Evolutionary conservation across 108 stramenopile genomes (phyloP), one percentile per base, ranked within the genome.

Genomic region (Skeletonema costatum): DNA sequence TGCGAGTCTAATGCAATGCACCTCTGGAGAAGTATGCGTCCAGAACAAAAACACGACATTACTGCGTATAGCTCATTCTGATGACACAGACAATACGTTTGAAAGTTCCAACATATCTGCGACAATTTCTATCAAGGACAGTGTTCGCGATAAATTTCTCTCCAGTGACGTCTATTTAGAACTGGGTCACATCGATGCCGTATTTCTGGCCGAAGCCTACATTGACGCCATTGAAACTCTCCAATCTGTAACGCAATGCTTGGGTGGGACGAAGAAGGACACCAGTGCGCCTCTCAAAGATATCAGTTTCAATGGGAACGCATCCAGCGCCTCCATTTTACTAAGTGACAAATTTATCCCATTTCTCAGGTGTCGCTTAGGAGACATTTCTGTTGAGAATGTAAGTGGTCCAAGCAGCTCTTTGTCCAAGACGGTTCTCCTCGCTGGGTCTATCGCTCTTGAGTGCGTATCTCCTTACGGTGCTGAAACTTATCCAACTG

Each of bases 401-500:
- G 38, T 50, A 35, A n/a, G 32, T 19, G 21, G 56, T 29, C 39
- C 38, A 56, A 29, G 56, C 38, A 13, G 35, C 42, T 30, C 35
- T 38, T 8, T 42, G 32, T 32, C 56, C 35, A 63, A 42, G 31
- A 67, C 61, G 19, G 64, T 62, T 6, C 63, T 80, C 9, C 66
- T 38, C 12, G 73, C 79, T 13, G 51, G 63, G n/a, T 35, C 68
- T n/a, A 11, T 81, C 16, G 70, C 42, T 5, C 32, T 81, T 10
- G 73, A 81, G 29, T 71, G 74, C 60, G 70, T 75, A 25, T 75
- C 73, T 60, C 64, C 68, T 0, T 41, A 50, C 5, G 64, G 64
- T 58, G 61, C 71, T 42, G 53, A 66, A 68, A 67, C 82, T 31
- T 88, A 83, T 64, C 92, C 89, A 21, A 60, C 75, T 46, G 50